Evolutionary conservation across 2,329 filamentous ascomycete genomes (phyloP).

Genomic region (Alternaria postmessia): DNA sequence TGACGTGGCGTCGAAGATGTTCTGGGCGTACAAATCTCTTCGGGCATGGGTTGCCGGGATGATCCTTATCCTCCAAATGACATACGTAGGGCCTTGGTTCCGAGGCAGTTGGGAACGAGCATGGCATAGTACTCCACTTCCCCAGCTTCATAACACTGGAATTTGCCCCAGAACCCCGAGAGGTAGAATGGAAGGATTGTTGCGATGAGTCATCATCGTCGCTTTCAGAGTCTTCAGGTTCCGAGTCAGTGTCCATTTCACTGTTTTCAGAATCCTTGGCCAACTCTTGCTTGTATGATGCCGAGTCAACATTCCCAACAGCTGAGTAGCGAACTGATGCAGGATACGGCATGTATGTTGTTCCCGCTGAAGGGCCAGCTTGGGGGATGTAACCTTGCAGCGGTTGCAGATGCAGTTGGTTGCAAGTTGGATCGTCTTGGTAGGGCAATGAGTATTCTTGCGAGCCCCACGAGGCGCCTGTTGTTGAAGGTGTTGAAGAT

Average conservation of each 20-base stretch:
- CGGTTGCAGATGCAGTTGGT: constrained; percentile 4
- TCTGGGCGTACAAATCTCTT: constrained; percentile 28
- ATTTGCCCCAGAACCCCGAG: neutral
- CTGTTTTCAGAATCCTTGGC: neutral
- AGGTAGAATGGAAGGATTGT: neutral
- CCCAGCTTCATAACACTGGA: constrained; percentile 20
- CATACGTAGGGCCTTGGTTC: constrained; percentile 23
- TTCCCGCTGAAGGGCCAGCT: neutral
- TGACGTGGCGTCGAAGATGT: constrained; percentile 34
- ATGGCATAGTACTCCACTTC: constrained; percentile 16
- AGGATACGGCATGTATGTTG: neutral
- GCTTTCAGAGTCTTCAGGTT: neutral
- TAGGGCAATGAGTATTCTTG: constrained; percentile 2
- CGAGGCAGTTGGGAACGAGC: constrained; percentile 1
- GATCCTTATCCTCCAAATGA: neutral
- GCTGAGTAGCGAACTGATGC: neutral
- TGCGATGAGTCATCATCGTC: neutral
- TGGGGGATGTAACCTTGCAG: neutral
- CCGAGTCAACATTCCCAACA: neutral
- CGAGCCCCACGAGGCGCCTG: constrained; percentile 56
- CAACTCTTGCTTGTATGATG: neutral
- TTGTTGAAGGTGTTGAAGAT: constrained; percentile 76
- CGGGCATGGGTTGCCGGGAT: constrained; percentile 10
- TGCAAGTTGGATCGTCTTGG: neutral
- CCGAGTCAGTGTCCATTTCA: constrained; percentile 1